Evolutionary conservation across 805 yeast species (phyloP).

Genomic region (Candida multigemmis): DNA sequence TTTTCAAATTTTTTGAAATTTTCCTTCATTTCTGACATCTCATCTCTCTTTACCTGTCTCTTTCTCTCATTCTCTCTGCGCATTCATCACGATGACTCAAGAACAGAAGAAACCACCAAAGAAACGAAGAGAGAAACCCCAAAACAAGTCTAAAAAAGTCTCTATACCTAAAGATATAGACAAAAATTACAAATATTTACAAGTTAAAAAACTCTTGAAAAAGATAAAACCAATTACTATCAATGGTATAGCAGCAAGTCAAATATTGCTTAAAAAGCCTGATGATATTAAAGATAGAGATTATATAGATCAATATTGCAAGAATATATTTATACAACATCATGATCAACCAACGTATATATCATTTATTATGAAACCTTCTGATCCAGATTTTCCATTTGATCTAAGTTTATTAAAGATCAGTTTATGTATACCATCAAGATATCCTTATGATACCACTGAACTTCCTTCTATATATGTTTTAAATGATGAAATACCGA

Average conservation of each 20-base stretch:
- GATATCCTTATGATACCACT: slow-evolving; percentile 38
- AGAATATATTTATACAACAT: slow-evolving; percentile 8
- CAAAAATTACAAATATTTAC: slow-evolving; percentile 15
- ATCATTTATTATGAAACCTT: slow-evolving; percentile 40
- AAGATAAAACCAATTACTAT: slow-evolving; percentile 25
- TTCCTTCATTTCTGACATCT: too few relatives aligned
- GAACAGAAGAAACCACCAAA: not conserved
- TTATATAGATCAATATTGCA: slow-evolving; percentile 4
- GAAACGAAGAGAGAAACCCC: not conserved
- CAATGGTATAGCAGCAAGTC: slow-evolving; percentile 18
- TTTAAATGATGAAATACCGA: slow-evolving; percentile 58
- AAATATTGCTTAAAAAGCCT: slow-evolving; percentile 5
- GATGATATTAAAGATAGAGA: too few relatives aligned
- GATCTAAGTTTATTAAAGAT: slow-evolving; percentile 47
- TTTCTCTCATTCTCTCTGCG: too few relatives aligned
- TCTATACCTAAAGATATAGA: slow-evolving; percentile 6
- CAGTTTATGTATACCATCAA: slow-evolving; percentile 43
- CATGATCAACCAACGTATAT: slow-evolving; percentile 21
- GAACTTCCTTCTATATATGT: slow-evolving; percentile 44
- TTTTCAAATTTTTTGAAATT: too few relatives aligned
- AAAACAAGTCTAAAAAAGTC: not conserved
- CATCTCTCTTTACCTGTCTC: too few relatives aligned
- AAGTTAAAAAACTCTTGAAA: slow-evolving; percentile 23
- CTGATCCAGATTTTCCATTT: slow-evolving; percentile 69
- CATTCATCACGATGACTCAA: too few relatives aligned